phyloP scores from a whole-genome alignment of 2,329 filamentous ascomycete species.

The Exophiala sp. region DNA sequence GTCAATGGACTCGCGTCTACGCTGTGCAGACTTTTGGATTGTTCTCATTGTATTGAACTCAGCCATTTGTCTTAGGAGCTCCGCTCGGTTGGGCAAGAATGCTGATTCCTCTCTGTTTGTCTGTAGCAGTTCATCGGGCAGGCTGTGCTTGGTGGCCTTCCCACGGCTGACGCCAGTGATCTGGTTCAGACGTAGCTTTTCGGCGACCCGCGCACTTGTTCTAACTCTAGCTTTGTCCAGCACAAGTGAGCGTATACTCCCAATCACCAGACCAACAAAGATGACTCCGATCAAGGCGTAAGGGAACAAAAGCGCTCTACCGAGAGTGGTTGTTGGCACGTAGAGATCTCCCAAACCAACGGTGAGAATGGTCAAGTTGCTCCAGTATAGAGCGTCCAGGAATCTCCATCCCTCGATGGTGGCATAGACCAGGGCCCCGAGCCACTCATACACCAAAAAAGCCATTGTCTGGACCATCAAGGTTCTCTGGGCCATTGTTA shows the following conservation, averaged over 20 bases:
- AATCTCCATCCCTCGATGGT: constrained; percentile 50
- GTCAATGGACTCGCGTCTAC: constrained; percentile 40
- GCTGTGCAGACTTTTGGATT: constrained; percentile 39
- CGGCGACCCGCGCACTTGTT: background rate
- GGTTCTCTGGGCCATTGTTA: constrained; percentile 55
- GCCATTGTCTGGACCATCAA: constrained; percentile 42
- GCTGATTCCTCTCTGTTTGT: no score
- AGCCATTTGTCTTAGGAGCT: constrained; percentile 26
- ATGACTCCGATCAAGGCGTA: constrained; percentile 54
- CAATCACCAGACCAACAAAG: constrained; percentile 54
- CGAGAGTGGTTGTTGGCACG: constrained; percentile 47
- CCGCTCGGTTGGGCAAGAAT: constrained; percentile 1
- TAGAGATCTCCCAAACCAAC: constrained; percentile 54
- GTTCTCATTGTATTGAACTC: constrained; percentile 46
- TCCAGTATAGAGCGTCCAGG: constrained; percentile 53
- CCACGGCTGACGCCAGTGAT: background rate
- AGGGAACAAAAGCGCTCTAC: constrained; percentile 50
- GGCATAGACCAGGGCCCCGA: constrained; percentile 37
- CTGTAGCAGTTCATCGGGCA: background rate
- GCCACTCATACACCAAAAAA: constrained; percentile 38
- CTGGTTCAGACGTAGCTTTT: background rate
- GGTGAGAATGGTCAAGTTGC: constrained; percentile 54
- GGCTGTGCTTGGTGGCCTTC: background rate
- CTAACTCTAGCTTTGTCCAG: constrained; percentile 15
- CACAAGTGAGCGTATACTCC: constrained; percentile 44